Conservation (phyloP, 768 basidiomycete species). For the Stropharia rugosoannulata region DNA sequence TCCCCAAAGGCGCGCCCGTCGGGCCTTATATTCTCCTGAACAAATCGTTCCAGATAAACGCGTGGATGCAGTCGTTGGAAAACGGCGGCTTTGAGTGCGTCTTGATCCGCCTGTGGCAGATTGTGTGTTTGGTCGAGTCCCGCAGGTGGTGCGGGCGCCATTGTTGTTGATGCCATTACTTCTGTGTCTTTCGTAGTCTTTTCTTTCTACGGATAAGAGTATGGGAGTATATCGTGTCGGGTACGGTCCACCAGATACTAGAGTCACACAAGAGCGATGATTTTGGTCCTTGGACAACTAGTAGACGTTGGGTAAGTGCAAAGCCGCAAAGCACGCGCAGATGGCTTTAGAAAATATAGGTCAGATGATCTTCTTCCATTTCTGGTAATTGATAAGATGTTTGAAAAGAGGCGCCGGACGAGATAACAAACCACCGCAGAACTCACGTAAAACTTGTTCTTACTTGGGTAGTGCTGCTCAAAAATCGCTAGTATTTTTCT, state of each 20-base stretch:
- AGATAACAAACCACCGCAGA: too few species aligned
- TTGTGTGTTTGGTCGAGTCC: slow-evolving; percentile 9
- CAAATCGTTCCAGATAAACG: slow-evolving; percentile 84
- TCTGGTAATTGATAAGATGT: slow-evolving; percentile 1
- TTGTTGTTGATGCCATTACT: background rate
- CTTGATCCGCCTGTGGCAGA: slow-evolving; percentile 27
- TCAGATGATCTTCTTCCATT: background rate
- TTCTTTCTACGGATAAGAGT: too few species aligned
- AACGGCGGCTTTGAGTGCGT: slow-evolving; percentile 48
- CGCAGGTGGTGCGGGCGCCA: background rate
- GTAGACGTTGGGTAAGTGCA: too few species aligned
- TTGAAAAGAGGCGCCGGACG: background rate
- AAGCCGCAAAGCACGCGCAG: too few species aligned
- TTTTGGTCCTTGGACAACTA: too few species aligned
- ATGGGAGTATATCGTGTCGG: background rate
- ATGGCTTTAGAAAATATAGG: background rate
- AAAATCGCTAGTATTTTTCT: too few species aligned
- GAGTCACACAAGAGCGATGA: too few species aligned
- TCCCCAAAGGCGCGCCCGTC: slow-evolving; percentile 72
- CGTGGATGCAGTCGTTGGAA: slow-evolving; percentile 91
- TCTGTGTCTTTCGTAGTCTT: background rate
- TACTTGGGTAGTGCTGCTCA: too few species aligned
- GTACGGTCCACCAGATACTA: too few species aligned
- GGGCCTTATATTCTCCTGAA: slow-evolving; percentile 74
- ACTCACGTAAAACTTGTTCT: too few species aligned